Base-by-base conservation (phyloP, 352 stramenopile genomes). In the Phytophthora capsici region DNA sequence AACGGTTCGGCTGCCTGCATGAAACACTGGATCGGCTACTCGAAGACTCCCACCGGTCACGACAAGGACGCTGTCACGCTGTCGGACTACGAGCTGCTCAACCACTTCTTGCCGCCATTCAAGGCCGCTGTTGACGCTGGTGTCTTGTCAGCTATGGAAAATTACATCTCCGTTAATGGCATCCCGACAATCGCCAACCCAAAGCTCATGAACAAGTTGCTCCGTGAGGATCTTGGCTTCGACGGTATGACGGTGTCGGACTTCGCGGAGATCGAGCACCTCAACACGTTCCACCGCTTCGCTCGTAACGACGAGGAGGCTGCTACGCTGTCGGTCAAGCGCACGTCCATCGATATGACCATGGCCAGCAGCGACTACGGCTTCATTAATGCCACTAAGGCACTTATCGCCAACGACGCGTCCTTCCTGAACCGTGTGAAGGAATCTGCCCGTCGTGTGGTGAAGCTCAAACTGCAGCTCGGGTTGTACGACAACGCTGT, bases 121-220 rank as follows among this genome's bases (percentile, higher is more conserved):
- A 70, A 89, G 22, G 76, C 83, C 8, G 87, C 86, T 2, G 73
- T 93, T 13, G 73, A 90, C 9, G 82, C 93, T 19, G 84, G 81
- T 2, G 85, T 83, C 3, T 66, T 93, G 55, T 93, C 91, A 0
- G 80, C 93, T 1, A 98, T 98, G 94, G 92, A 97, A 66, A 94
- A 69, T 53, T 98, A 98, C 78, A 95, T 90, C 40, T 93, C 95
- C 44, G 59, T 96, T 41, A 96, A 96, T 47, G 90, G 90, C 17
- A 84, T 98, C 16, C 94, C 94, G 0, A 88, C 96, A 8, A 86
- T 96, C 10, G 80, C 78, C 12, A 98, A 92, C 46, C 59, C 72
- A 4, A 82, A 91, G 44, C 78, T 92, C 38, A 75, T 97, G 26
- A 66, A 84, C 19, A 77, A 86, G n/a, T 51, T 98, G 34, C 60